Percentiles rank a stretch among this genome's conserved stretches.
Evolutionary conservation across 352 stramenopile species (phyloP).

Genomic region (Globisporangium barbulae): DNA sequence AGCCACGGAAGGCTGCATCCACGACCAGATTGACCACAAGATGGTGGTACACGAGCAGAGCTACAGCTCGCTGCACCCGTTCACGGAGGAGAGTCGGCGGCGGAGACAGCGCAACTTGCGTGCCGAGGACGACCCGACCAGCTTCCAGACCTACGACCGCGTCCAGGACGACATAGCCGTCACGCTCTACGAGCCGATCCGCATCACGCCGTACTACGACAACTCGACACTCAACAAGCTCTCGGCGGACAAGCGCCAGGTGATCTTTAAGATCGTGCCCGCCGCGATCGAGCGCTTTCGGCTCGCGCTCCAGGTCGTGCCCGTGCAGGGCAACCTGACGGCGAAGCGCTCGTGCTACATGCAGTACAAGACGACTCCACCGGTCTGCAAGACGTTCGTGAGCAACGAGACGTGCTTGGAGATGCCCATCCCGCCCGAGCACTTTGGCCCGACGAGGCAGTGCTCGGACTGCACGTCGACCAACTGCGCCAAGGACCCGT

Average conservation of each 20-base stretch:
- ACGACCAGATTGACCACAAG: slow-evolving; percentile 25
- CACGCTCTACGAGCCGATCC: slow-evolving; percentile 41
- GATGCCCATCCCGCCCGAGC: slow-evolving; percentile 58
- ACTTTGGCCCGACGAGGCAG: slow-evolving; percentile 49
- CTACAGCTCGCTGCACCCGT: slow-evolving; percentile 17
- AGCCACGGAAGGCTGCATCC: slow-evolving; percentile 16
- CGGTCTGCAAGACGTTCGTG: slow-evolving; percentile 52
- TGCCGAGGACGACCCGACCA: slow-evolving; percentile 14
- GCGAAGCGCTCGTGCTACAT: slow-evolving; percentile 57
- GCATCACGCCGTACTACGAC: slow-evolving; percentile 70
- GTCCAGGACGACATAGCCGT: slow-evolving; percentile 24
- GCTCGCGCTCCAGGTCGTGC: slow-evolving; percentile 50
- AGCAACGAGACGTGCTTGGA: slow-evolving; percentile 60
- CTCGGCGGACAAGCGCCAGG: slow-evolving; percentile 25
- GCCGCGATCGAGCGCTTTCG: slow-evolving; percentile 65
- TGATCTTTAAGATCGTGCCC: slow-evolving; percentile 57
- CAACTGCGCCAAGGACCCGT: slow-evolving; percentile 41
- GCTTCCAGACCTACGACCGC: slow-evolving; percentile 38
- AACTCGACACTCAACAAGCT: slow-evolving; percentile 40
- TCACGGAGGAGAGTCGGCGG: slow-evolving; percentile 8
- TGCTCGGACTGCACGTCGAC: slow-evolving; percentile 44
- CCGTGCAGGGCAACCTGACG: slow-evolving; percentile 56
- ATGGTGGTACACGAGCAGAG: slow-evolving; percentile 16
- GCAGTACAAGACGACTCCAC: slow-evolving; percentile 52
- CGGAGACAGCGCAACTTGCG: not conserved